A percentile compares a stretch with the other conserved stretches of the same genome.
phyloP scores from a whole-genome alignment of 192 early-diverging fungal genomes.

The Linderina pennispora region DNA sequence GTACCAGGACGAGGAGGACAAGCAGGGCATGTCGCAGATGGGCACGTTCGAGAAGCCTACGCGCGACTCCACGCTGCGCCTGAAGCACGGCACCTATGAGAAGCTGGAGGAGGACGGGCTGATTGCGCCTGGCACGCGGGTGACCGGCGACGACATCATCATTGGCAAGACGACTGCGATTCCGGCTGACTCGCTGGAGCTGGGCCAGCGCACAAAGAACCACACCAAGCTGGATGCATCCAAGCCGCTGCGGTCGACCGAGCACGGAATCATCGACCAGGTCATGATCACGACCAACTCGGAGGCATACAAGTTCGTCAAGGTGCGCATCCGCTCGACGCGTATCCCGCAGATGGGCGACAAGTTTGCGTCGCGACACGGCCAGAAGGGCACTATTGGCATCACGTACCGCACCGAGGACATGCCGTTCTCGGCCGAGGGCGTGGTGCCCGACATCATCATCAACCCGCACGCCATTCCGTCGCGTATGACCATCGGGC shows the following conservation, averaged over 20 bases:
- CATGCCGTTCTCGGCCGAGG: constrained; percentile 95
- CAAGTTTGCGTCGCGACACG: constrained; percentile 99
- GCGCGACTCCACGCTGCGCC: constrained; percentile 78
- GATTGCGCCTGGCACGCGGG: constrained; percentile 89
- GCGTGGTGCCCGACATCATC: constrained; percentile 92
- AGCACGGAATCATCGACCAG: constrained; percentile 94
- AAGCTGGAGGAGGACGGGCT: constrained; percentile 96
- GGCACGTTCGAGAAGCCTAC: constrained; percentile 95
- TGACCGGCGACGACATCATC: constrained; percentile 96
- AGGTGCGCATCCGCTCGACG: constrained; percentile 93
- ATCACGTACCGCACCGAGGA: constrained; percentile 98
- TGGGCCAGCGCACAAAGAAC: constrained; percentile 80
- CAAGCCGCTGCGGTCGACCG: constrained; percentile 88
- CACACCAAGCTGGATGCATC: constrained; percentile 95
- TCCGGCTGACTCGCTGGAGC: constrained; percentile 75
- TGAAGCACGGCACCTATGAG: constrained; percentile 92
- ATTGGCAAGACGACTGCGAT: constrained; percentile 97
- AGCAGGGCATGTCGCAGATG: constrained; percentile 66
- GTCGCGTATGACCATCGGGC: constrained; percentile 99
- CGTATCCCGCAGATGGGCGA: constrained; percentile 99
- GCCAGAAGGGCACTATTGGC: constrained; percentile 98
- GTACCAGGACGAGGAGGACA: constrained; percentile 95
- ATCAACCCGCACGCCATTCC: constrained; percentile 99
- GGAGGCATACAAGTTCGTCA: constrained; percentile 94
- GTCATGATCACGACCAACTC: constrained; percentile 94